Percentiles rank a stretch among this genome's conserved stretches.
phyloP scores from a whole-genome alignment of 176 grass and related monocot species.

The Carex scoparia region DNA sequence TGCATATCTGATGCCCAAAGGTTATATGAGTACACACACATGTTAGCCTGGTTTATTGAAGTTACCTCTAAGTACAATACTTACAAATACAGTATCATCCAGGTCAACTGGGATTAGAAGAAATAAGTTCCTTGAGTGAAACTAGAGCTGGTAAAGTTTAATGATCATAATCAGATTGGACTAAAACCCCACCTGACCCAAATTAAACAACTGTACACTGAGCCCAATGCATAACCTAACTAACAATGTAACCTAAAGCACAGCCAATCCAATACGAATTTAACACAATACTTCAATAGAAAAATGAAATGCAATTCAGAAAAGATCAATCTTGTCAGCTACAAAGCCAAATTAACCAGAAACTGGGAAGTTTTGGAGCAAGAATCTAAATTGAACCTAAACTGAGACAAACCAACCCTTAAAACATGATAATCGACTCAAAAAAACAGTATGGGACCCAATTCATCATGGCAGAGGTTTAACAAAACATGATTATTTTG shows the following conservation, averaged over 20 bases:
- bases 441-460: background rate
- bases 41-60: background rate
- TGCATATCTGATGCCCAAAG: background rate
- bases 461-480: background rate
- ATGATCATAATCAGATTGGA: background rate
- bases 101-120: background rate
- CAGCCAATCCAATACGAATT: background rate
- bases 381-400: background rate
- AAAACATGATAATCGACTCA: background rate
- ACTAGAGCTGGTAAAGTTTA: background rate
- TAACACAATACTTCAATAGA: background rate
- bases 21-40: background rate
- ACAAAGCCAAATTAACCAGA: background rate
- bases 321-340: background rate
- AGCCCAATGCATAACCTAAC: background rate
- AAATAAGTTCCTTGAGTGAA: background rate
- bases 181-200: background rate
- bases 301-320: background rate
- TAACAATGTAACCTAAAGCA: background rate
- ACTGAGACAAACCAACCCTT: background rate
- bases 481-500: background rate
- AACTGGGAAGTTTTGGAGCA: background rate
- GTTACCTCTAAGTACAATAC: background rate
- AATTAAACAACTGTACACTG: background rate
- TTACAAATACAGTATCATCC: background rate